Conservation (phyloP, 2,329 filamentous ascomycete species). For the Penicillium paneum region DNA sequence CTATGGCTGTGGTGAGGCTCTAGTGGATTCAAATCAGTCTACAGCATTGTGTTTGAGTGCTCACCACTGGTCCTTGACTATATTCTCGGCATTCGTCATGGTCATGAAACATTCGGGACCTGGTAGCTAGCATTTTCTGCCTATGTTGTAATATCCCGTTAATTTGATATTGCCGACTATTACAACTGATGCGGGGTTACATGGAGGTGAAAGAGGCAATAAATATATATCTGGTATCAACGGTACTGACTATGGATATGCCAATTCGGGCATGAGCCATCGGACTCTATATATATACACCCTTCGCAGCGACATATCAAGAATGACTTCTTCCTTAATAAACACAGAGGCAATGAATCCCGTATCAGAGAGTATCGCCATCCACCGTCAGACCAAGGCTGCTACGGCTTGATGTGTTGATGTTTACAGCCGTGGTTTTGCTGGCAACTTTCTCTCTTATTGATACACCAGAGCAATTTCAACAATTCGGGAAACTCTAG, state of each 20-base stretch:
- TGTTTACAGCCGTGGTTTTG: not conserved
- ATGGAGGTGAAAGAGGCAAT: no score
- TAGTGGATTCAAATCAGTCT: not conserved
- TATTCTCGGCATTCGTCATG: not conserved
- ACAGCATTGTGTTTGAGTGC: not conserved
- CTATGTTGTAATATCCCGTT: not conserved
- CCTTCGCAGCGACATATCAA: not conserved
- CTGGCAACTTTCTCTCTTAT: not conserved
- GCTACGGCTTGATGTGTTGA: conserved; percentile 19
- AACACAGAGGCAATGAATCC: conserved; percentile 44
- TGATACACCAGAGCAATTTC: not conserved
- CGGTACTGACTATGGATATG: not conserved
- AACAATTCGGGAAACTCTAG: not conserved
- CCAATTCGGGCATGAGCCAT: not conserved
- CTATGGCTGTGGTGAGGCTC: not conserved
- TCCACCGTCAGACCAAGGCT: conserved; percentile 50
- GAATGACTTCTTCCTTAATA: conserved; percentile 42
- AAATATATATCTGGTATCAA: not conserved
- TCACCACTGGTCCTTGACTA: not conserved
- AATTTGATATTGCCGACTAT: not conserved
- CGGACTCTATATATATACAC: conserved; percentile 4
- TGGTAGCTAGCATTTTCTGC: not conserved
- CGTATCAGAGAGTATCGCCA: conserved; percentile 40
- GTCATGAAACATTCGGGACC: rapidly evolving
- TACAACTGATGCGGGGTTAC: no score